Conservation (phyloP, 768 basidiomycete species). For the Amanita pseudoporphyria region DNA sequence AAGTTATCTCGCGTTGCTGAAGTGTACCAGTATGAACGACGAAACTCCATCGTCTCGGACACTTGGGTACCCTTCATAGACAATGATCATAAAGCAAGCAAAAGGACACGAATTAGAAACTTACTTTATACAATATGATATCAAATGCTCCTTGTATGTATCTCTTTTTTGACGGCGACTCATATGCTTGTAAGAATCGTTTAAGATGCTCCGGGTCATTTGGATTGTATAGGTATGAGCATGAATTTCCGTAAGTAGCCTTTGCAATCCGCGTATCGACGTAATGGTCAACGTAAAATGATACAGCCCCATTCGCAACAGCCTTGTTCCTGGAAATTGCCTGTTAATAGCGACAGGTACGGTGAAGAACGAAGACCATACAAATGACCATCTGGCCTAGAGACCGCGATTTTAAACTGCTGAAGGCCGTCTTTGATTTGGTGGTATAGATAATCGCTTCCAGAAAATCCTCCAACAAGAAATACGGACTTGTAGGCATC, state of each 20-base stretch:
- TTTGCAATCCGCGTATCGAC: slow-evolving; percentile 12
- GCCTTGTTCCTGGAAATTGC: slow-evolving; percentile 11
- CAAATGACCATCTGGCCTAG: slow-evolving; percentile 33
- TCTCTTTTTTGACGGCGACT: slow-evolving; percentile 8
- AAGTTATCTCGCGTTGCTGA: slow-evolving; percentile 5
- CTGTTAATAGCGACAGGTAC: not conserved
- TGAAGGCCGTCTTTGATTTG: slow-evolving; percentile 24
- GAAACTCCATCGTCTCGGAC: slow-evolving; percentile 17
- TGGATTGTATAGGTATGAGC: slow-evolving; percentile 10
- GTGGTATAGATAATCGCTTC: slow-evolving; percentile 32
- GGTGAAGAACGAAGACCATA: slow-evolving; percentile 14
- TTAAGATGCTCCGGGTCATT: slow-evolving; percentile 10
- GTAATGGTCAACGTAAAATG: slow-evolving; percentile 12
- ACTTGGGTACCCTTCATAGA: slow-evolving; percentile 26
- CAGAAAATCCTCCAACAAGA: slow-evolving; percentile 39
- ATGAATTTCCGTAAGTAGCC: slow-evolving; percentile 8
- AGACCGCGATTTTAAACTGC: slow-evolving; percentile 20
- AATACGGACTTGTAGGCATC: slow-evolving; percentile 14
- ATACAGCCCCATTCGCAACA: slow-evolving; percentile 15
- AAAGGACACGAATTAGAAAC: not conserved
- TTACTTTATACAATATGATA: slow-evolving; percentile 18
- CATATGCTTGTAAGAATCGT: not conserved
- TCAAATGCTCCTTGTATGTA: slow-evolving; percentile 14
- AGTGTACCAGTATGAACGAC: slow-evolving; percentile 11
- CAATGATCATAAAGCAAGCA: not conserved